Evolutionary conservation across 495 filamentous ascomycete species (phyloP).

Genomic region (Tuber umbilicatum): DNA sequence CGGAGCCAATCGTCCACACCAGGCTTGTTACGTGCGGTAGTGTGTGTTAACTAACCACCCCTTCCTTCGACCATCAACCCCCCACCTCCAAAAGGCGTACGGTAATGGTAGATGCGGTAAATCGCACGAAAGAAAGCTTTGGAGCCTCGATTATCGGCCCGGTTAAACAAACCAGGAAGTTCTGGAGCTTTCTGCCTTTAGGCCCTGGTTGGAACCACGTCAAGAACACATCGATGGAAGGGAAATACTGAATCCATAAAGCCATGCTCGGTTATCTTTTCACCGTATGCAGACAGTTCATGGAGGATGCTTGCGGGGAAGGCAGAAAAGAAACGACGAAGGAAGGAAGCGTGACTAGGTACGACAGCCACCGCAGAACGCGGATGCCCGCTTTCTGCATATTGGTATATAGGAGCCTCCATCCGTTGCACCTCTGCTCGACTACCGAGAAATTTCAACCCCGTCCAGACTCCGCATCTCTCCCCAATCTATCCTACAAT

Average conservation of each 20-base stretch:
- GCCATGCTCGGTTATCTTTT: slow-evolving; percentile 20
- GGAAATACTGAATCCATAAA: slow-evolving; percentile 13
- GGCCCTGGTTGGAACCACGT: slow-evolving; percentile 38
- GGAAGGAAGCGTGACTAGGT: slow-evolving; percentile 27
- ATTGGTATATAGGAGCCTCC: slow-evolving; percentile 31
- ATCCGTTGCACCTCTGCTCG: slow-evolving; percentile 24
- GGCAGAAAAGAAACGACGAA: slow-evolving; percentile 14
- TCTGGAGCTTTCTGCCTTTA: slow-evolving; percentile 28
- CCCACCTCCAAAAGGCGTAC: slow-evolving; percentile 6
- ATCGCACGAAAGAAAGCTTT: slow-evolving; percentile 11
- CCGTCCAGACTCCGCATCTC: slow-evolving; percentile 13
- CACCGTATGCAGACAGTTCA: slow-evolving; percentile 24
- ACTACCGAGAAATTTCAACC: slow-evolving; percentile 10
- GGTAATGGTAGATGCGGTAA: slow-evolving; percentile 20
- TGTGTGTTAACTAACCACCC: slow-evolving; percentile 21
- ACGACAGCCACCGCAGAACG: slow-evolving; percentile 23
- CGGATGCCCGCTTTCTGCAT: slow-evolving; percentile 22
- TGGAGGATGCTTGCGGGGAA: slow-evolving; percentile 35
- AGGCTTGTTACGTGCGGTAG: slow-evolving; percentile 10
- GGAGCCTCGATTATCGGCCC: slow-evolving; percentile 10
- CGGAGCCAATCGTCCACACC: slow-evolving; percentile 6
- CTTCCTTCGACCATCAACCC: slow-evolving; percentile 20
- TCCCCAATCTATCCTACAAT: slow-evolving; percentile 16
- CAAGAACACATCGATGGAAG: slow-evolving; percentile 29
- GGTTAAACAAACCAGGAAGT: slow-evolving; percentile 29